phyloP scores from a whole-genome alignment of 2,329 filamentous ascomycete genomes.

The Exophiala lecanii-corni region DNA sequence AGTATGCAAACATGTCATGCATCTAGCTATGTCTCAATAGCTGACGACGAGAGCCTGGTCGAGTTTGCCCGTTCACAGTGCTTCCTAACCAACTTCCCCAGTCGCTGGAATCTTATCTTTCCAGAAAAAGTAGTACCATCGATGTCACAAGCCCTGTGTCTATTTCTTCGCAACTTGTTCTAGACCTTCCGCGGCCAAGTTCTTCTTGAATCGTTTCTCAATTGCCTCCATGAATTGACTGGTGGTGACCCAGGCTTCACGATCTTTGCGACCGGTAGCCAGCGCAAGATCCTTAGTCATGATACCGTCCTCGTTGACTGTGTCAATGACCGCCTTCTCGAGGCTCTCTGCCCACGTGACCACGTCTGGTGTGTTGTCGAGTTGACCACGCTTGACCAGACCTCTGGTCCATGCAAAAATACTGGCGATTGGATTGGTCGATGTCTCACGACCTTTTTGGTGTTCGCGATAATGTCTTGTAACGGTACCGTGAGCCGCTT shows the following conservation, averaged over 20 bases:
- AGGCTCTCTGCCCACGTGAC: constrained; percentile 86
- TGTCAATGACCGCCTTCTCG: constrained; percentile 89
- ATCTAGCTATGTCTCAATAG: no score
- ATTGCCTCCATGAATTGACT: constrained; percentile 88
- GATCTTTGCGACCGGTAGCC: constrained; percentile 80
- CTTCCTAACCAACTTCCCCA: no score
- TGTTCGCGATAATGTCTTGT: constrained; percentile 98
- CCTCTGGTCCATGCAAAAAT: constrained; percentile 99
- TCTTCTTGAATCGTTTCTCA: constrained; percentile 78
- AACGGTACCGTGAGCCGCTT: constrained; percentile 96
- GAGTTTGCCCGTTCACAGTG: no score
- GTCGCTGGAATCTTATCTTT: no score
- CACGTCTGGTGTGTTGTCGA: constrained; percentile 89
- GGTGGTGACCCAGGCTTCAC: constrained; percentile 85
- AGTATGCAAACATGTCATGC: no score
- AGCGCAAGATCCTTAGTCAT: constrained; percentile 99
- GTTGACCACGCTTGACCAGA: constrained; percentile 83
- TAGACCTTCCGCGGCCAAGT: constrained; percentile 58
- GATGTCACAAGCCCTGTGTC: no score
- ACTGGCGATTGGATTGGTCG: constrained; percentile 96
- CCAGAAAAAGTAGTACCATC: no score
- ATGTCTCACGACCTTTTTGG: constrained; percentile 95
- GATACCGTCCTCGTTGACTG: constrained; percentile 86
- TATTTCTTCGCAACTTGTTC: constrained; percentile 11
- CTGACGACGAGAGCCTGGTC: no score